These are phyloP conservation scores for Podila epicladia DNA, from an alignment of 192 early-diverging fungal species.

Conservation along the genomic window DNA sequence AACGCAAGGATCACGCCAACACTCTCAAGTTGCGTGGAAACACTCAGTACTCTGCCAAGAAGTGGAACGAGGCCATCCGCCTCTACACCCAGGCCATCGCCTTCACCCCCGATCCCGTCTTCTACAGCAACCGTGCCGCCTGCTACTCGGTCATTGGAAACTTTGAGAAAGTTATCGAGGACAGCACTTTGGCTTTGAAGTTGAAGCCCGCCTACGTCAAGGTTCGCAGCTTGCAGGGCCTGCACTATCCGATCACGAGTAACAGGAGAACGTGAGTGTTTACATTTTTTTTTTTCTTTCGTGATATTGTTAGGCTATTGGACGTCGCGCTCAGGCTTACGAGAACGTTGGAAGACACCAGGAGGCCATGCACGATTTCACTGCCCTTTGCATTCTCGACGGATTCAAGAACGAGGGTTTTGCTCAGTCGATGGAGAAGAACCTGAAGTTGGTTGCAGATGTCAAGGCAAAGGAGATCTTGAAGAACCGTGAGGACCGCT, in stretches of 20 bases:
- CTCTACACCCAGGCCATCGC: conserved; percentile 91
- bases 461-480: conserved; percentile 79
- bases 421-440: conserved; percentile 83
- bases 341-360: conserved; percentile 59
- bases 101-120: conserved; percentile 85
- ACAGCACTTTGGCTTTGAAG: conserved; percentile 84
- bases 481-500: conserved; percentile 64
- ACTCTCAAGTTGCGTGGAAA: conserved; percentile 90
- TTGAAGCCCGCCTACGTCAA: conserved; percentile 92
- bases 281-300: not conserved
- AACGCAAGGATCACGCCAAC: conserved; percentile 71
- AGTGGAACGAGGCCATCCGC: conserved; percentile 86
- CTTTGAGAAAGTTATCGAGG: conserved; percentile 81
- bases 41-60: conserved; percentile 82
- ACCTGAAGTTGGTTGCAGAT: conserved; percentile 86
- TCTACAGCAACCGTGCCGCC: conserved; percentile 95
- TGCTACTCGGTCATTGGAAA: conserved; percentile 84
- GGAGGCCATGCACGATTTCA: conserved; percentile 80
- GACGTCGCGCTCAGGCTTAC: conserved; percentile 69
- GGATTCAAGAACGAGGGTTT: conserved; percentile 90
- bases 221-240: conserved; percentile 54
- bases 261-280: too few relatives aligned
- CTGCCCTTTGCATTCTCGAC: conserved; percentile 92
- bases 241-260: too few relatives aligned
- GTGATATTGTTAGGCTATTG: conserved; percentile 28